A percentile compares a stretch with the other conserved stretches of the same genome.
Conservation (phyloP, 768 basidiomycete species). For the Mrakia gelida region DNA sequence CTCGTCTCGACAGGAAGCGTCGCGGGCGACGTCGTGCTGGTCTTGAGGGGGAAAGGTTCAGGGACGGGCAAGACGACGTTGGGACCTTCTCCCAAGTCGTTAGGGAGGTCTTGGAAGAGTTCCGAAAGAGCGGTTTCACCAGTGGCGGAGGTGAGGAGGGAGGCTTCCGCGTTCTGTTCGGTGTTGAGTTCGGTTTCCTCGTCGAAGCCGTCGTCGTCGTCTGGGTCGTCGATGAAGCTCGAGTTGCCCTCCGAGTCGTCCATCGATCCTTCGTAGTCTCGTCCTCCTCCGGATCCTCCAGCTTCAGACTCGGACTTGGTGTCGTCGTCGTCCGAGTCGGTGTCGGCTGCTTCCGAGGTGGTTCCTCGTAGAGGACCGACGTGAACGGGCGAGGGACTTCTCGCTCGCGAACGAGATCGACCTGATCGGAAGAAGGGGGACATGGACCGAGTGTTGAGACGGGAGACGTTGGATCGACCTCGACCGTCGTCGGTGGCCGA, state of each 20-base stretch:
- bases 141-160: conserved; percentile 21
- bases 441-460: conserved; percentile 58
- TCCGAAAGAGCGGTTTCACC: conserved; percentile 34
- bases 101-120: conserved; percentile 35
- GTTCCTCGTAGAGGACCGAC: conserved; percentile 52
- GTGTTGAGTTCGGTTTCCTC: conserved; percentile 82
- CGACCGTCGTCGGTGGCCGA: conserved; percentile 33
- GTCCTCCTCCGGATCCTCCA: conserved; percentile 11
- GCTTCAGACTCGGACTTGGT: conserved; percentile 31
- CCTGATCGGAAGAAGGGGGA: conserved; percentile 61
- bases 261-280: conserved; percentile 42
- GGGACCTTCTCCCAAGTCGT: conserved; percentile 76
- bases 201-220: conserved; percentile 58
- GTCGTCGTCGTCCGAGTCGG: conserved; percentile 39
- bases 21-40: conserved; percentile 20
- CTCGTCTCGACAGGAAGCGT: conserved; percentile 29
- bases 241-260: conserved; percentile 57
- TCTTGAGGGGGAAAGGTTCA: conserved; percentile 31
- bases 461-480: conserved; percentile 37
- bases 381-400: conserved; percentile 49
- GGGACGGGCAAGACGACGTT: conserved; percentile 69
- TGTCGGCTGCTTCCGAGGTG: conserved; percentile 50
- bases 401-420: conserved; percentile 48
- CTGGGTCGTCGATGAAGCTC: conserved; percentile 44
- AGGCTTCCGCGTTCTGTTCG: conserved; percentile 58